Evolutionary conservation across 2,329 filamentous ascomycete genomes (phyloP), one percentile per base, ranked within the genome.

Genomic region (Talaromyces marneffei): DNA sequence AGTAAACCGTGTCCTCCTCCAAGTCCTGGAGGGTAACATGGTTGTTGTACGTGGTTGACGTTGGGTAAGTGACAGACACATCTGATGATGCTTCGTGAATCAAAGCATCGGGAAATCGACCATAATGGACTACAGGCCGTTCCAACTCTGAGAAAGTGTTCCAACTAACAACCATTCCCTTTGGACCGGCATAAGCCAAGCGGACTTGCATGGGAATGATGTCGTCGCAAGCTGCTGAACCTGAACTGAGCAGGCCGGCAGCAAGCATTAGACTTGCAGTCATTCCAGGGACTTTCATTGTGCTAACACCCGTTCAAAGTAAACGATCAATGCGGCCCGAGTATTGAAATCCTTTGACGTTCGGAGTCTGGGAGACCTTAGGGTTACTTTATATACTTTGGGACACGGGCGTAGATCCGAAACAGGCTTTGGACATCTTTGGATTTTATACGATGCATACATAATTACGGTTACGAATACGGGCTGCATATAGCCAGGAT

Each of bases 31-130:
- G 59, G 1, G 53, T 48, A 10, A 69, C 67, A 61, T 66, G 63
- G 57, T 69, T 75, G 67, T 69, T 70, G 65, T 72, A 74, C 0
- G 71, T 74, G n/a, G 65, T 62, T 9, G 72, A 73, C 16, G 71
- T 73, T 16, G 64, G 60, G 64, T 73, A 74, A 1, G 72, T 72
- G 3, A 70, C 56, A 1, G 71, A 73, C 16, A 69, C 63, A 33
- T 67, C 59, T 33, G 69, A 72, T 4, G 63, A 64, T 18, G 71
- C 69, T 25, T 61, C 61, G 27, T 65, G 16, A 55, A 61, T 58
- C 25, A 75, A 64, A 14, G 60, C 42, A 54, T 69, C 61, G 23
- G 57, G 60, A 16, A 63, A 63, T 27, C 63, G 53, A 8, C 73
- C 72, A 53, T 70, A 75, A 31, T 62, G 57, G 25, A 76, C 73